Base-by-base conservation (phyloP, 345 rosid genomes). In the Hirschfeldia incana region DNA sequence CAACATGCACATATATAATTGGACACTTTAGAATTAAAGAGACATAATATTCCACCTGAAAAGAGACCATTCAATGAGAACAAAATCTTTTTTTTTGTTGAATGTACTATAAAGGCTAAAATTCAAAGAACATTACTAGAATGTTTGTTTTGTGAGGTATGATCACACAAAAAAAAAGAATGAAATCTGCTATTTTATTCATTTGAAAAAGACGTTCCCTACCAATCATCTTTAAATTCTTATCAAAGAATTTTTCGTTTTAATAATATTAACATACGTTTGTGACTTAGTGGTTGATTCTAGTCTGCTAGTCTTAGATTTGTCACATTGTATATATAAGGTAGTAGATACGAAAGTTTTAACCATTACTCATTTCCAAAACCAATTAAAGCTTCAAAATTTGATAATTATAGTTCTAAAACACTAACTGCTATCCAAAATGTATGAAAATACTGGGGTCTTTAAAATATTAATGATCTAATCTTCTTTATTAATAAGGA, bases 51-150 rank as follows among this genome's bases (percentile, higher is more conserved):
- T 80, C 83, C 75, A 69, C 79, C 79, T 80, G 76, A 80, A 74
- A 80, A 80, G 74, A 74, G 49, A 80, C 83, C 76, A 75, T 74
- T 80, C 83, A 80, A 74, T 80, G 76, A 75, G 83, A 80, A 80
- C 83, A 80, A 74, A 74, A 75, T 80, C 72, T n/a, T 79, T 74
- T 67, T 75, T 64, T 73, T 75, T 64, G 62, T 80, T 75, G 79
- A 74, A 74, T 80, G 79, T 80, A 75, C 83, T 70, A 69, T 80
- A 80, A 80, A 80, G 76, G 67, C 69, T 69, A 55, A 80, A 74
- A 80, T 21, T 74, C 15, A 74, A 80, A 74, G 83, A 74, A 74
- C 69, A 74, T 49, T 62, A 63, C 60, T 32, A 53, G 67, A 74
- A 80, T 80, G 76, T 80, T 74, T 68, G 29, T 16, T 79, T 73